Evolutionary conservation across 495 filamentous ascomycete genomes (phyloP).

Genomic region (Penicillium samsonianum): DNA sequence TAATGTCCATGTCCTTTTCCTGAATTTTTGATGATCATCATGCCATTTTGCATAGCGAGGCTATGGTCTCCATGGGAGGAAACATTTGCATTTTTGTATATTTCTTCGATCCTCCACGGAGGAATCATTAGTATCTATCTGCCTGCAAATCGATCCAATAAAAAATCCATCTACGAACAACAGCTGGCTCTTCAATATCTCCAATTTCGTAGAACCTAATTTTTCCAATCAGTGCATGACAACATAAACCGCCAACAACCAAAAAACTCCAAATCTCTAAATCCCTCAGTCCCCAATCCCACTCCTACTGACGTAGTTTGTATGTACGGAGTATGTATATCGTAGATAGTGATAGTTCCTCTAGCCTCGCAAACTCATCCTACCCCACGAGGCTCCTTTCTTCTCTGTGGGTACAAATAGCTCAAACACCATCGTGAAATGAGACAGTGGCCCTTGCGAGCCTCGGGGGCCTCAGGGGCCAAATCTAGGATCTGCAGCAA

Average conservation of each 20-base stretch:
- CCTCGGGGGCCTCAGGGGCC: not conserved
- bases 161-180: not conserved
- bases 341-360: not conserved
- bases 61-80: slow-evolving; percentile 1
- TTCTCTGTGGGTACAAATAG: not conserved
- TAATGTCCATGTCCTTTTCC: slow-evolving; percentile 10
- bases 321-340: not conserved
- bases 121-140: slow-evolving; percentile 1
- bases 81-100: slow-evolving; percentile 2
- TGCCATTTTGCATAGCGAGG: slow-evolving; percentile 4
- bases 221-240: too few species aligned
- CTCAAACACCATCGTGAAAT: not conserved
- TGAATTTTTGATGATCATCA: slow-evolving; percentile 19
- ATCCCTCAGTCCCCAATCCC: not conserved
- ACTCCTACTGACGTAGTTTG: not conserved
- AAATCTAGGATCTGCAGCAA: not conserved
- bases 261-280: not conserved
- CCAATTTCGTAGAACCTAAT: not conserved
- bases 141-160: not conserved
- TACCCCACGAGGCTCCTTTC: not conserved
- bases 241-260: too few species aligned
- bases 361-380: not conserved
- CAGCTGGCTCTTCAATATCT: not conserved
- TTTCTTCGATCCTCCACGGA: not conserved
- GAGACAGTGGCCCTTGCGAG: not conserved